Base-by-base conservation (phyloP, 805 yeast genomes). In the Schwanniomyces yamadae region DNA sequence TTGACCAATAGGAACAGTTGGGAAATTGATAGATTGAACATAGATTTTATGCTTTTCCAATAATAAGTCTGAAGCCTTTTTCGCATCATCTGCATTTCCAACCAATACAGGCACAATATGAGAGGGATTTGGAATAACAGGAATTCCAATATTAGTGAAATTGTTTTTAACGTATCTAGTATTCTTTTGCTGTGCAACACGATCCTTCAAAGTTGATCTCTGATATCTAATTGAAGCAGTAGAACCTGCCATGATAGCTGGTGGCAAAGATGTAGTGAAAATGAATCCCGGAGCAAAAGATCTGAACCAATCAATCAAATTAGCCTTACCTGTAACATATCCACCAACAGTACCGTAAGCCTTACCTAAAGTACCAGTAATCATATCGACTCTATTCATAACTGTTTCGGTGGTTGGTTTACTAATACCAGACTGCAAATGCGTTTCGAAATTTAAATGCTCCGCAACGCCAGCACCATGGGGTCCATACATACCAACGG, bases 381-480 rank as follows among this genome's bases (percentile, higher is more conserved):
- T 81, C 80, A 93, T 87, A 58, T 93, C 99, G 39, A 93, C 78
- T 59, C 97, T 80, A 61, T 83, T 90, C 86, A 84, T 77, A 23
- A 84, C 84, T 7, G 95, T 80, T 38, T 69, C 62, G 27, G 50
- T 46, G 29, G 48, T 50, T 31, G 65, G 62, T 12, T 77, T 67
- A 10, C 73, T 73, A 48, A 79, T 67, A 47, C 93, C 93, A 11
- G 80, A 61, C 40, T 69, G 58, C 55, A 86, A 77, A 58, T 91
- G 95, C 37, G 81, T 80, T 31, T 86, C 86, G 51, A 89, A 93
- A 65, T 93, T 87, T 53, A 84, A 72, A 61, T 93, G 99, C 65
- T 93, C 99, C 31, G 98, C 96, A 37, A 93, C 98, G 68, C 99
- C 99, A 22, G 96, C 99, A 57, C 99, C 99, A 54, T 86, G 96